Base-by-base conservation (phyloP, 2,329 filamentous ascomycete species). In the Fusarium poae region DNA sequence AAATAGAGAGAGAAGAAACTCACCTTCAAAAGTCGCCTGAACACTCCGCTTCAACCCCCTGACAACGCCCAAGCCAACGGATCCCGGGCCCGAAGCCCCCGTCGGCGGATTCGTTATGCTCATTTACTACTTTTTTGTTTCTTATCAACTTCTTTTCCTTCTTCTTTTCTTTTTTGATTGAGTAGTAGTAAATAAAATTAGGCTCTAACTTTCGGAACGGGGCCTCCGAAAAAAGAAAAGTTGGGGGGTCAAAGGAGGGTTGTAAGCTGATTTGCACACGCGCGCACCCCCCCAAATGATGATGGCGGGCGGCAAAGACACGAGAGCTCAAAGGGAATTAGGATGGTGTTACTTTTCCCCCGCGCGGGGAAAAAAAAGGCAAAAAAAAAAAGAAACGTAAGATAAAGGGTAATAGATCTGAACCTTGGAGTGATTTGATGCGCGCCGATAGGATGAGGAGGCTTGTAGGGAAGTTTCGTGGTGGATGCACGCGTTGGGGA, bases 1-100 rank as follows among this genome's bases (percentile, higher is more conserved):
- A 46, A 53, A 44, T 30, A 42, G 29, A 23, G 43, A 53, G 21
- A 21, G 18, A 25, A 21, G n/a, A 67, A 57, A 68, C 82, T 73
- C 82, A 88, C 87, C 87, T 79, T 89, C 86, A 80, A 89, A 89
- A 37, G 85, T 84, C 65, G 86, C 82, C 77, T 89, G 86, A 57
- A 87, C 85, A 70, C 83, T 87, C 74, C 87, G 82, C 80, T 89
- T 89, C 56, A 88, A 67, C 37, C 71, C 75, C 73, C 73, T 74
- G 50, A 60, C 68, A 49, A 81, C 80, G 52, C 78, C 78, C 48
- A 79, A 76, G 62, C 82, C 82, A 44, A 73, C 81, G 58, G 84
- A 85, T 40, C 80, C 80, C 54, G 84, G 82, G 50, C 82, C 83
- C 72, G 83, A 84, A 35, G 83, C 79, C 67, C 76, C 83, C 69